phyloP scores from a whole-genome alignment of 1,284 basidiomycete species.

The Cerioporus squamosus region DNA sequence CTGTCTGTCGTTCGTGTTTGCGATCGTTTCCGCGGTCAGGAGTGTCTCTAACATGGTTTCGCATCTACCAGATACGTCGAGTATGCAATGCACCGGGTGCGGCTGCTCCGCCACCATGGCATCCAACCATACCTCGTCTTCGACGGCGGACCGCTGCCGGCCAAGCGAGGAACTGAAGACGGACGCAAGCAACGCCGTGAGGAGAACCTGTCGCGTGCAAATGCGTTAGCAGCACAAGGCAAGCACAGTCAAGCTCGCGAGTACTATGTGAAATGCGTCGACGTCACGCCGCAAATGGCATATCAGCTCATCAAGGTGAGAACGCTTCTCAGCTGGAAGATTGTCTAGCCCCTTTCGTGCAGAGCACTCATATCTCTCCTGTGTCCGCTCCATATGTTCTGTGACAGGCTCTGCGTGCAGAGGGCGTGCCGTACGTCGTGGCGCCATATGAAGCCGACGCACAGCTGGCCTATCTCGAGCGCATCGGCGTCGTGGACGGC shows the following conservation, averaged over 20 bases:
- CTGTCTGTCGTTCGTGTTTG: constrained; percentile 4
- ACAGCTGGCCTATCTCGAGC: constrained; percentile 93
- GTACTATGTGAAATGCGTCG: constrained; percentile 88
- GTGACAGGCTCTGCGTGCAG: constrained; percentile 78
- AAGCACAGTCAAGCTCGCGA: constrained; percentile 84
- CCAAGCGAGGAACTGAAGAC: constrained; percentile 90
- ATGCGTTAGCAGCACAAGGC: constrained; percentile 77
- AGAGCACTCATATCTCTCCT: constrained; percentile 2
- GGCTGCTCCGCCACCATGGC: constrained; percentile 83
- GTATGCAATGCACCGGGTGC: constrained; percentile 92
- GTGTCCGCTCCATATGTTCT: neutral
- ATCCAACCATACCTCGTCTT: constrained; percentile 95
- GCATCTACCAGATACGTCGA: constrained; percentile 80
- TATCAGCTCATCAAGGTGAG: constrained; percentile 94
- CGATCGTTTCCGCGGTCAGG: constrained; percentile 7
- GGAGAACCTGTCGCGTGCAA: constrained; percentile 72
- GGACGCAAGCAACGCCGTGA: constrained; percentile 77
- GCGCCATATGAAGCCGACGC: constrained; percentile 99
- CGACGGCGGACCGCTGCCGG: constrained; percentile 94
- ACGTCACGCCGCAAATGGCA: constrained; percentile 98
- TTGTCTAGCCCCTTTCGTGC: constrained; percentile 13
- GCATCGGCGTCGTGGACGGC: constrained; percentile 82
- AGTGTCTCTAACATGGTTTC: constrained; percentile 8
- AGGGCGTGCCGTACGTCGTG: constrained; percentile 85
- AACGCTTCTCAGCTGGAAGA: constrained; percentile 25